Percentiles rank a stretch among this genome's conserved stretches.
phyloP scores from a whole-genome alignment of 371 early-diverging fungal genomes.

The Cokeromyces recurvatus region DNA sequence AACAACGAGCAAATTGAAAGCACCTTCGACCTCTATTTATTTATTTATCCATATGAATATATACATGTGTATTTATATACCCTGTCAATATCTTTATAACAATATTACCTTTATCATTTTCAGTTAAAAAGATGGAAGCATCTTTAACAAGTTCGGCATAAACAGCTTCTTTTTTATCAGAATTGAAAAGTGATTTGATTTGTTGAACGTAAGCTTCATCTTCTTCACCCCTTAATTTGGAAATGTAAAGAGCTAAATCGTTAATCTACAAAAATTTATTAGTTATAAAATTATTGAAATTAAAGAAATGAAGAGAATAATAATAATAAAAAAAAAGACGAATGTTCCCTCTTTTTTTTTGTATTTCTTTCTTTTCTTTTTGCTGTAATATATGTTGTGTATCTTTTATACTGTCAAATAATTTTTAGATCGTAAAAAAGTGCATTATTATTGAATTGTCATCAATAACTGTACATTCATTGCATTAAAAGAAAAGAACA shows the following conservation, averaged over 20 bases:
- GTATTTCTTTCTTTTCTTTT: too few relatives aligned
- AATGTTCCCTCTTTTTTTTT: too few relatives aligned
- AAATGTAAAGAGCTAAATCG: conserved; percentile 56
- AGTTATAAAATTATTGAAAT: too few relatives aligned
- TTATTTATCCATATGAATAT: too few relatives aligned
- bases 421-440: too few relatives aligned
- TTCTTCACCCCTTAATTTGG: conserved; percentile 53
- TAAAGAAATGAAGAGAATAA: not conserved
- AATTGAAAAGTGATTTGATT: conserved; percentile 46
- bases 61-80: not conserved
- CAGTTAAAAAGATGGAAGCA: conserved; percentile 53
- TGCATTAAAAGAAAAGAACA: too few relatives aligned
- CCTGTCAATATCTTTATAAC: not conserved
- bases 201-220: conserved; percentile 51
- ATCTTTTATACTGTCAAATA: too few relatives aligned
- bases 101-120: conserved; percentile 54
- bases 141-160: conserved; percentile 56
- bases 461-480: too few relatives aligned
- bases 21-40: conserved; percentile 61
- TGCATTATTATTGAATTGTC: too few relatives aligned
- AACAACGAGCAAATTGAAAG: conserved; percentile 70
- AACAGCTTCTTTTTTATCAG: conserved; percentile 57
- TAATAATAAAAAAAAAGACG: not conserved
- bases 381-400: too few relatives aligned
- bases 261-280: conserved; percentile 33